Conservation (phyloP, 139 green algal species). For the Chlamydomonas asymmetrica region DNA sequence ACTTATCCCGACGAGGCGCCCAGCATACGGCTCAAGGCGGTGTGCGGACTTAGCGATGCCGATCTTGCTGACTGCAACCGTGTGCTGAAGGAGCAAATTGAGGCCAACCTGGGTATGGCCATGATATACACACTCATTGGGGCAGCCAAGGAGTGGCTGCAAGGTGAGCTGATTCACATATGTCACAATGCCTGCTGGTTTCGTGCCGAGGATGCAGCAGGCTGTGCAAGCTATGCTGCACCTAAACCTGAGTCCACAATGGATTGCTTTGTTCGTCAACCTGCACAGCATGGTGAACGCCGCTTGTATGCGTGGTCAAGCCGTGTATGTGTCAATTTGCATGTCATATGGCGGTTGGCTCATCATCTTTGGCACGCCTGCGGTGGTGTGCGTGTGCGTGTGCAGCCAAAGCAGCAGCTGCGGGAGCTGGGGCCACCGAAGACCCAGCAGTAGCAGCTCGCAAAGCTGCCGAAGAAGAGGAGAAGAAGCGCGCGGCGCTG, state of each 20-base stretch:
- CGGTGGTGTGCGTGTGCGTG: background rate
- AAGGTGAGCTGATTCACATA: no score
- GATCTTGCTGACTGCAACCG: constrained; percentile 57
- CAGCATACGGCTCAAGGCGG: constrained; percentile 55
- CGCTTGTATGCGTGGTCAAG: background rate
- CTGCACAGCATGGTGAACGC: background rate
- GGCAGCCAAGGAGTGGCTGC: constrained; percentile 74
- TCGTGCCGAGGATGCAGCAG: no score
- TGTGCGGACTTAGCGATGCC: constrained; percentile 65
- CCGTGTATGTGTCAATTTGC: background rate
- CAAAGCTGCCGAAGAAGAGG: constrained; percentile 62
- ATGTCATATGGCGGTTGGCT: background rate
- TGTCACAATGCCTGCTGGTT: no score
- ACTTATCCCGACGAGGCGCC: constrained; percentile 65
- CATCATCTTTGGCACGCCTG: background rate
- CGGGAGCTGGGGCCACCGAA: constrained; percentile 21
- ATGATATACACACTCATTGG: constrained; percentile 81
- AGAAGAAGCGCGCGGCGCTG: constrained; percentile 61
- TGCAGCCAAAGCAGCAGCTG: constrained; percentile 1
- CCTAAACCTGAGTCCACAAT: no score
- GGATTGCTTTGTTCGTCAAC: no score
- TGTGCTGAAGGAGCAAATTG: constrained; percentile 21
- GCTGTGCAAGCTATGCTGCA: no score
- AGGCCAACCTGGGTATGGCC: constrained; percentile 78
- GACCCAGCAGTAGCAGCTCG: constrained; percentile 32